A percentile compares a stretch with the other conserved stretches of the same genome.
phyloP scores from a whole-genome alignment of 352 stramenopile species.

The Pythium myriotylum region DNA sequence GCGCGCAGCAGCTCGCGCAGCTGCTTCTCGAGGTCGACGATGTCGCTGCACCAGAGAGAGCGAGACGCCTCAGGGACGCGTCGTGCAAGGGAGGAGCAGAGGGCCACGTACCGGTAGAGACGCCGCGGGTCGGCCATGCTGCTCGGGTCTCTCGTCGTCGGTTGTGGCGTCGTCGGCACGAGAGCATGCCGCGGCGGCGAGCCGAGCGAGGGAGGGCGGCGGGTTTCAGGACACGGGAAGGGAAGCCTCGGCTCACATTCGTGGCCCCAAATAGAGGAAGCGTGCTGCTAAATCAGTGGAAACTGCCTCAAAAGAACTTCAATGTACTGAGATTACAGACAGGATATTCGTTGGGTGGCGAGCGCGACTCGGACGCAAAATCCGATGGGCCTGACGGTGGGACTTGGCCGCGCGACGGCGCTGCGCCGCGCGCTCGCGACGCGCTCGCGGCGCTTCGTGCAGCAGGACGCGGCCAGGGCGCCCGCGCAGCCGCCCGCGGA shows the following conservation, averaged over 20 bases:
- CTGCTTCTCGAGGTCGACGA: slow-evolving; percentile 72
- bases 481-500: neutral
- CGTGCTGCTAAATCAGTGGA: too few species aligned
- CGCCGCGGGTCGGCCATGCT: slow-evolving; percentile 28
- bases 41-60: slow-evolving; percentile 42
- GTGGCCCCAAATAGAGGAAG: too few species aligned
- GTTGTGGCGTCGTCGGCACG: neutral
- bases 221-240: neutral
- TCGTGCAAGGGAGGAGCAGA: neutral
- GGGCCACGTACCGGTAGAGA: slow-evolving; percentile 37
- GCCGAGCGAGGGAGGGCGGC: too few species aligned
- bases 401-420: neutral
- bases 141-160: too few species aligned
- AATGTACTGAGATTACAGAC: too few species aligned
- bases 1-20: slow-evolving; percentile 69
- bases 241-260: too few species aligned
- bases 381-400: neutral
- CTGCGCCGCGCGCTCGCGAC: neutral
- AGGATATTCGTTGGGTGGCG: too few species aligned
- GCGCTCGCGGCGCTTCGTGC: slow-evolving; percentile 7
- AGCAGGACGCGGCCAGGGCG: slow-evolving; percentile 6
- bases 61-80: neutral
- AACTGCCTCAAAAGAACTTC: too few species aligned
- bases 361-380: neutral
- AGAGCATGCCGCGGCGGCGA: neutral